phyloP scores from a whole-genome alignment of 441 rosid species.

The Erodium trifolium region DNA sequence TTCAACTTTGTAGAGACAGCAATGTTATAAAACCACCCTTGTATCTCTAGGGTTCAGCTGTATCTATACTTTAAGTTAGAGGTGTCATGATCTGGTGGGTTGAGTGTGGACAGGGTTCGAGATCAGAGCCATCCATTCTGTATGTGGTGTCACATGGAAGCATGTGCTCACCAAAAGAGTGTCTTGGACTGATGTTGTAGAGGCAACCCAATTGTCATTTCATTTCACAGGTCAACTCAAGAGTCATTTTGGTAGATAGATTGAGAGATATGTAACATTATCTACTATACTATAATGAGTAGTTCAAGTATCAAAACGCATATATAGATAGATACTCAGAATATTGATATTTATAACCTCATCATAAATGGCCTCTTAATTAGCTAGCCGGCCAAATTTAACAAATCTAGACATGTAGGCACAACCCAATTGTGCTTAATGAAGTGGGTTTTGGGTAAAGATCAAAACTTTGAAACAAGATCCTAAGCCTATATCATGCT shows the following conservation, averaged over 20 bases:
- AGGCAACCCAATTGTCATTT: slow-evolving; percentile 13
- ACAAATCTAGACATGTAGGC: neutral
- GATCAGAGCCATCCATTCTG: slow-evolving; percentile 24
- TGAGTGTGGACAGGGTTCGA: neutral
- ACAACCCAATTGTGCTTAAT: neutral
- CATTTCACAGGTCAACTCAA: slow-evolving; percentile 38
- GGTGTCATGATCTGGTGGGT: slow-evolving; percentile 2
- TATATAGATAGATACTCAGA: too few relatives aligned
- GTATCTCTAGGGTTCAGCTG: neutral
- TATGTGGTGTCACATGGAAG: slow-evolving; percentile 43
- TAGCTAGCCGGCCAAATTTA: too few relatives aligned
- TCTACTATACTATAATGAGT: too few relatives aligned
- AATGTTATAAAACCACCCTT: neutral
- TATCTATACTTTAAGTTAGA: neutral
- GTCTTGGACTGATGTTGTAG: slow-evolving; percentile 47
- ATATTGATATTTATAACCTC: too few relatives aligned
- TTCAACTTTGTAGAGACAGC: neutral
- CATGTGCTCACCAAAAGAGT: slow-evolving; percentile 61
- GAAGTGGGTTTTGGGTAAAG: neutral
- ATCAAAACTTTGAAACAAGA: neutral
- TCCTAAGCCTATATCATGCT: neutral
- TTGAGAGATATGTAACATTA: neutral
- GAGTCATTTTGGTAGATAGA: slow-evolving; percentile 12
- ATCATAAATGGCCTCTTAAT: too few relatives aligned
- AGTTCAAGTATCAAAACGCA: too few relatives aligned